A percentile compares a stretch with the other conserved stretches of the same genome.
Conservation (phyloP, 768 basidiomycete genomes). For the Exidia glandulosa region DNA sequence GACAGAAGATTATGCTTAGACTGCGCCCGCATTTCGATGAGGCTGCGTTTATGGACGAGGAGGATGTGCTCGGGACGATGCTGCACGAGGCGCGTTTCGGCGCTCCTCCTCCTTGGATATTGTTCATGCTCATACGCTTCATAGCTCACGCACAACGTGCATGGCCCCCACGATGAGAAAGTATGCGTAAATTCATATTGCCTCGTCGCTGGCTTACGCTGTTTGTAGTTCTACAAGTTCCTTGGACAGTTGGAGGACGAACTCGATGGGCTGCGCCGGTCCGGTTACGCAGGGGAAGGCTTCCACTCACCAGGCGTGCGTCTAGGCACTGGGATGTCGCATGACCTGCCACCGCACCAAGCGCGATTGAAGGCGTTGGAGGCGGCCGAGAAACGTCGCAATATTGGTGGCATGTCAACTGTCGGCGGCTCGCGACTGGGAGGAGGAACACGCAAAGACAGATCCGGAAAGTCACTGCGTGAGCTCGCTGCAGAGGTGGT, state of each 20-base stretch:
- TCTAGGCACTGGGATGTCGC: constrained; percentile 57
- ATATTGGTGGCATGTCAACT: constrained; percentile 33
- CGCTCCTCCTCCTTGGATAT: neutral
- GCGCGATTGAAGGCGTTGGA: constrained; percentile 60
- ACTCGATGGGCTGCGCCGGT: constrained; percentile 64
- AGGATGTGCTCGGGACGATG: constrained; percentile 73
- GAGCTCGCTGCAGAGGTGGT: constrained; percentile 65
- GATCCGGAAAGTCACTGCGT: constrained; percentile 41
- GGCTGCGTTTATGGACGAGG: constrained; percentile 64
- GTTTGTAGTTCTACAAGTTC: constrained; percentile 51
- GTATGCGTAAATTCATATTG: neutral
- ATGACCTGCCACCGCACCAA: constrained; percentile 53
- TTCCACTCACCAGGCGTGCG: constrained; percentile 69
- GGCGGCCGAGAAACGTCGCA: constrained; percentile 66
- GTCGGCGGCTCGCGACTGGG: constrained; percentile 49
- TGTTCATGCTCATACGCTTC: neutral
- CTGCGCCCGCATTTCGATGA: constrained; percentile 60
- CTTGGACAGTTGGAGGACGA: constrained; percentile 71
- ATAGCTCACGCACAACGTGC: constrained; percentile 80
- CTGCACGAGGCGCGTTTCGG: constrained; percentile 62
- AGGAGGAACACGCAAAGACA: constrained; percentile 27
- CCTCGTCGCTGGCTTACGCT: neutral
- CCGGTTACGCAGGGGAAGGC: constrained; percentile 85
- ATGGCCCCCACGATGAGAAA: constrained; percentile 80
- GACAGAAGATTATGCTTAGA: constrained; percentile 73